Conservation (phyloP, 148 eudicot genomes). For the Persicaria tinctoria region DNA sequence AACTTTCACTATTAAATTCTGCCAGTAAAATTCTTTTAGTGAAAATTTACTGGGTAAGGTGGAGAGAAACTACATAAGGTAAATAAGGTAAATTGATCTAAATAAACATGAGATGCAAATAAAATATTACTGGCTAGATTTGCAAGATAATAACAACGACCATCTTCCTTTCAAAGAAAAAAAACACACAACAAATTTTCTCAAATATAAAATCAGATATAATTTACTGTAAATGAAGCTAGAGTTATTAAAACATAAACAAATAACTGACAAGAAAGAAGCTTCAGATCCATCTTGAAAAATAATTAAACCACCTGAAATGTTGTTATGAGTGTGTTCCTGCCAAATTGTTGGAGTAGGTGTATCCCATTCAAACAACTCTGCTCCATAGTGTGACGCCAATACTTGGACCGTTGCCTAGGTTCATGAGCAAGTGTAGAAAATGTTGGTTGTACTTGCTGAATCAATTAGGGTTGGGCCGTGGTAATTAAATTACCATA, state of each 20-base stretch:
- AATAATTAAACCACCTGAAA: slow-evolving; percentile 44
- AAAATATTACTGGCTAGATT: background rate
- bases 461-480: background rate
- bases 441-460: background rate
- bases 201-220: background rate
- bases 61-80: background rate
- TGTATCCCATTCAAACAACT: slow-evolving; percentile 81
- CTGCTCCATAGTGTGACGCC: slow-evolving; percentile 70
- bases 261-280: background rate
- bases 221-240: background rate
- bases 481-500: too few relatives aligned
- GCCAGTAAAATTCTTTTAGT: background rate
- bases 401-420: slow-evolving; percentile 69
- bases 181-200: background rate
- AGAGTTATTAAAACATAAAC: background rate
- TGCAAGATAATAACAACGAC: background rate
- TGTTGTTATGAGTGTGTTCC: slow-evolving; percentile 69
- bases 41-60: background rate
- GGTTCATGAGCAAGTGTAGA: background rate
- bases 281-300: background rate
- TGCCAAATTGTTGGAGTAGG: slow-evolving; percentile 97
- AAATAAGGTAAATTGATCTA: background rate
- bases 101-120: background rate
- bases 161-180: background rate
- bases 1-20: background rate